phyloP scores from a whole-genome alignment of 345 rosid species.

The Aurinia saxatilis region DNA sequence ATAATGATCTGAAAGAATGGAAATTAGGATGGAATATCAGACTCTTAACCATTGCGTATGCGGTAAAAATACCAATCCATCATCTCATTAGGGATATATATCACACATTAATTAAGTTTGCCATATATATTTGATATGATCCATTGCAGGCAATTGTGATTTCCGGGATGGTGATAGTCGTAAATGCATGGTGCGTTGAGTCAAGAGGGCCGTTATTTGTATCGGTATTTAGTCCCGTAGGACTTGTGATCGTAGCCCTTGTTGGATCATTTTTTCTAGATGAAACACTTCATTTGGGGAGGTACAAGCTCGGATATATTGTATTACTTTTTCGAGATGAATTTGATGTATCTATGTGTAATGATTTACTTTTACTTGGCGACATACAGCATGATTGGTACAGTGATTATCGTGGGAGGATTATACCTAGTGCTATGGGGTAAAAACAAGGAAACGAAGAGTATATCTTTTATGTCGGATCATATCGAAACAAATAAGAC shows the following conservation, averaged over 20 bases:
- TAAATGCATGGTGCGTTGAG: constrained; percentile 36
- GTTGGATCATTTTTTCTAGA: constrained; percentile 33
- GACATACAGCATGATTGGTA: constrained; percentile 33
- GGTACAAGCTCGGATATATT: constrained; percentile 29
- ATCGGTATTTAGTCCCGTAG: constrained; percentile 39
- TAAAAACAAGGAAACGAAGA: constrained; percentile 37
- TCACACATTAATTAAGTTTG: neutral
- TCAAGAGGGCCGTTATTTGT: constrained; percentile 43
- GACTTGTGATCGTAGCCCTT: constrained; percentile 38
- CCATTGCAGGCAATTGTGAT: constrained; percentile 33
- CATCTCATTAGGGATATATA: neutral
- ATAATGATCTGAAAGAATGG: constrained; percentile 33
- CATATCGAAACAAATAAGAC: constrained; percentile 18
- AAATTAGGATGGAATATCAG: constrained; percentile 40
- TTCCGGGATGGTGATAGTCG: constrained; percentile 29
- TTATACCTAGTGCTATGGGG: constrained; percentile 47
- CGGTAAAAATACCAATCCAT: constrained; percentile 18
- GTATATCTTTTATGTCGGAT: neutral
- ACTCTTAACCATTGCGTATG: constrained; percentile 30
- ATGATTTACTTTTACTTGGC: constrained; percentile 4
- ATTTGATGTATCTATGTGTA: neutral
- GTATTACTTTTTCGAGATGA: neutral
- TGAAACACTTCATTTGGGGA: constrained; percentile 41
- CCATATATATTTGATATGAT: neutral
- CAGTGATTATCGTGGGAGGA: constrained; percentile 34